Conservation (phyloP, 306 rosid genomes). For the Cercis canadensis region DNA sequence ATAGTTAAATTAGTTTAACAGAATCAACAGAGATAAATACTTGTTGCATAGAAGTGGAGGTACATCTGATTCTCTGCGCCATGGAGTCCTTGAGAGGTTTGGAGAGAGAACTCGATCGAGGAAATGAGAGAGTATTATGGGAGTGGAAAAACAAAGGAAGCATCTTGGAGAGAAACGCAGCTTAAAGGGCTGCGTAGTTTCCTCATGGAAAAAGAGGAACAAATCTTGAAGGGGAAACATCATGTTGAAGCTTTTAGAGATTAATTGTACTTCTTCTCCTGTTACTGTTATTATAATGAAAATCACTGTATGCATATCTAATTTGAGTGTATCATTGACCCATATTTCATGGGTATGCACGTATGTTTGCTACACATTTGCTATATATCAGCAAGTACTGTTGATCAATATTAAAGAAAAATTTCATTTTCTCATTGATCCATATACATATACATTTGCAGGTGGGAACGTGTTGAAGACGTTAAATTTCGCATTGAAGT, state of each 20-base stretch:
- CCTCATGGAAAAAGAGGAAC: constrained; percentile 51
- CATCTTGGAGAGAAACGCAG: constrained; percentile 74
- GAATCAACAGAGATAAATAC: no score
- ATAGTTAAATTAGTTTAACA: no score
- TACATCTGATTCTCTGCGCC: no score
- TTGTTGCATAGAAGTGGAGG: no score
- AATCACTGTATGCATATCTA: no score
- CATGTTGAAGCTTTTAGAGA: constrained; percentile 75
- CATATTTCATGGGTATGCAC: no score
- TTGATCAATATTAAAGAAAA: no score
- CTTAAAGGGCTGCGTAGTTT: constrained; percentile 57
- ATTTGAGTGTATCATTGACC: no score
- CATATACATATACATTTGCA: constrained; percentile 36
- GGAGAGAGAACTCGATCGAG: constrained; percentile 45
- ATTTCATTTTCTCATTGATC: background rate
- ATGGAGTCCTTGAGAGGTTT: constrained; percentile 15
- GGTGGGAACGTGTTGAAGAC: constrained; percentile 64
- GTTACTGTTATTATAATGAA: no score
- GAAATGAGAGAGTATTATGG: constrained; percentile 51
- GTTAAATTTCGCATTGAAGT: constrained; percentile 47
- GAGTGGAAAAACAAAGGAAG: constrained; percentile 66
- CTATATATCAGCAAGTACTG: no score
- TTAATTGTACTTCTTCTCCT: constrained; percentile 48
- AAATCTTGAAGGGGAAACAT: constrained; percentile 68
- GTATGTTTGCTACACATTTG: no score